Evolutionary conservation across 2,329 filamentous ascomycete genomes (phyloP).

Genomic region (Neonectria faginata): DNA sequence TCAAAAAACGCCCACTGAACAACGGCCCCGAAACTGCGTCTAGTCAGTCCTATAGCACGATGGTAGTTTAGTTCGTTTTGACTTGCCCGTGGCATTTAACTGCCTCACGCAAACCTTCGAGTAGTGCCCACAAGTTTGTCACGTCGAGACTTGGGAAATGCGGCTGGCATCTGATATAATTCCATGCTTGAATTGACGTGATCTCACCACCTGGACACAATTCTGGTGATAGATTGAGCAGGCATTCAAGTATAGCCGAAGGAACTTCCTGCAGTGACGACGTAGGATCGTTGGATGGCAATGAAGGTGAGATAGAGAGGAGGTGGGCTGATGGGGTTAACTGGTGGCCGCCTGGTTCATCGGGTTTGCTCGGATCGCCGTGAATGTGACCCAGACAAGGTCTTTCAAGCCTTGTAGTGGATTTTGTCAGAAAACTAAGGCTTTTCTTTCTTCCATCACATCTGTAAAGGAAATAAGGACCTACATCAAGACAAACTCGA

Average conservation of each 20-base stretch:
- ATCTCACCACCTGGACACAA: constrained; percentile 26
- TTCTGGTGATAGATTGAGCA: constrained; percentile 24
- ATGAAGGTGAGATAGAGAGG: neutral
- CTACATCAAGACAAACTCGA: constrained; percentile 52
- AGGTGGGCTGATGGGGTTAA: neutral
- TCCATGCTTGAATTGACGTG: constrained; percentile 32
- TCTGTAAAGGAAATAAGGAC: neutral
- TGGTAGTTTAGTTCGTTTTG: neutral
- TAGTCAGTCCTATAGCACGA: neutral
- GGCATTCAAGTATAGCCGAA: constrained; percentile 11
- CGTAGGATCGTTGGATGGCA: neutral
- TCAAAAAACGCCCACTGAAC: neutral
- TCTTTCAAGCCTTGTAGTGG: constrained; percentile 1
- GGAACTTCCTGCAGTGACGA: constrained; percentile 3
- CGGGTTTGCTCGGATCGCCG: constrained; percentile 9
- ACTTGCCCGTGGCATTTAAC: constrained; percentile 32
- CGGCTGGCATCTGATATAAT: constrained; percentile 16
- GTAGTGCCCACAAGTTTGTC: constrained; percentile 8
- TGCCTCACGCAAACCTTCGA: constrained; percentile 14
- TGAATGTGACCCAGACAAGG: constrained; percentile 8
- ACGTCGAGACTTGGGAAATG: constrained; percentile 16
- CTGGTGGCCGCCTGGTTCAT: neutral
- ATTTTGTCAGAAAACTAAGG: neutral
- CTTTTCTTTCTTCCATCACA: neutral
- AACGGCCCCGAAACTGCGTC: neutral